Percentiles rank a stretch among this genome's conserved stretches.
These are phyloP conservation scores for Marasmius sp. DNA, from an alignment of 1,284 basidiomycete genomes.

Conservation along the genomic window DNA sequence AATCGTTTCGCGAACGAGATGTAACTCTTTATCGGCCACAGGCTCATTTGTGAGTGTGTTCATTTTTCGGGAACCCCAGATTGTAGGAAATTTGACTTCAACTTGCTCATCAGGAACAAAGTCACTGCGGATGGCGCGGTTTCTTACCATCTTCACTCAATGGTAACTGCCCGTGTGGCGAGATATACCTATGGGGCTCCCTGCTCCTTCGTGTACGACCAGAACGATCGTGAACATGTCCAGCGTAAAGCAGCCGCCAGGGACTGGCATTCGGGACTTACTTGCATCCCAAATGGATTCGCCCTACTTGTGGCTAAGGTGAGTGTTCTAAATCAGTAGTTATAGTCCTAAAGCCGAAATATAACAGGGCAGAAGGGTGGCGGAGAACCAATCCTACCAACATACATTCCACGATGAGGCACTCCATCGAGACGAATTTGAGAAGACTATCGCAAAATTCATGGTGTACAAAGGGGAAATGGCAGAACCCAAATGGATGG, in stretches of 20 bases:
- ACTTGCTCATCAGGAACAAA: conserved; percentile 33
- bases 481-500: too few relatives aligned
- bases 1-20: conserved; percentile 19
- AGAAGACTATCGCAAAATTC: too few relatives aligned
- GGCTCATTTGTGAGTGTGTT: conserved; percentile 37
- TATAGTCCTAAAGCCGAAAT: too few relatives aligned
- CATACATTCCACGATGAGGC: too few relatives aligned
- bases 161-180: conserved; percentile 34
- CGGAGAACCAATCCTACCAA: too few relatives aligned
- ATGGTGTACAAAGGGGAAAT: too few relatives aligned
- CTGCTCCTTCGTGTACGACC: conserved; percentile 24
- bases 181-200: conserved; percentile 34
- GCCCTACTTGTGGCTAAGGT: background rate
- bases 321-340: too few relatives aligned
- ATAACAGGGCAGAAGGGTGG: too few relatives aligned
- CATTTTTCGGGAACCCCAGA: too few relatives aligned
- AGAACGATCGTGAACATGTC: conserved; percentile 28
- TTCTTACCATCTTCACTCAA: conserved; percentile 37
- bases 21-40: conserved; percentile 42
- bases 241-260: background rate
- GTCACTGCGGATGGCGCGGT: conserved; percentile 45
- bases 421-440: too few relatives aligned
- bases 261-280: background rate
- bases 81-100: background rate
- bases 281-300: background rate